Evolutionary conservation across 2,329 filamentous ascomycete species (phyloP).

Genomic region (Byssochlamys sp.): DNA sequence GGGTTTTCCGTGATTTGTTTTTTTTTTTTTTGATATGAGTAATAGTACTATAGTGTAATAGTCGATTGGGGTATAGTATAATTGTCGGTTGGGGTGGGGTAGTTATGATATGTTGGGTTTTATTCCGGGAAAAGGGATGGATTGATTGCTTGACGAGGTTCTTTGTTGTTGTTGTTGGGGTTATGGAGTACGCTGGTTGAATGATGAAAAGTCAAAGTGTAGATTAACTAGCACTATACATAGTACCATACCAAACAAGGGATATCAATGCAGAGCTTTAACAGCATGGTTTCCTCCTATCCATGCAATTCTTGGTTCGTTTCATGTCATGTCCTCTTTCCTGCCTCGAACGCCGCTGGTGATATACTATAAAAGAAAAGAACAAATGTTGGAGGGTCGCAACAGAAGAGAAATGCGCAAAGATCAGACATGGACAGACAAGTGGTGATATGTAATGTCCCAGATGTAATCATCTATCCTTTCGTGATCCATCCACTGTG

Average conservation of each 20-base stretch:
- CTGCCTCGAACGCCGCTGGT: neutral
- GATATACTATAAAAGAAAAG: neutral
- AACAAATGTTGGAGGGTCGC: neutral
- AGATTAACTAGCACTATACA: neutral
- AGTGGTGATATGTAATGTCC: neutral
- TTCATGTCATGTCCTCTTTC: neutral
- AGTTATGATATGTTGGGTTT: too few relatives aligned
- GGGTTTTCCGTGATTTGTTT: too few relatives aligned
- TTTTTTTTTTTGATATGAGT: too few relatives aligned
- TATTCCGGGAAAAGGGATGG: too few relatives aligned
- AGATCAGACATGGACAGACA: neutral
- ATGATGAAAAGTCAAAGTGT: neutral
- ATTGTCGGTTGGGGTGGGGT: too few relatives aligned
- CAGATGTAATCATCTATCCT: constrained; percentile 40
- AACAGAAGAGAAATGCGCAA: neutral
- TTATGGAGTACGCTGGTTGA: neutral
- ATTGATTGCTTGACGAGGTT: too few relatives aligned
- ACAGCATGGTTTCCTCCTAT: neutral
- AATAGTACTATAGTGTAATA: too few relatives aligned
- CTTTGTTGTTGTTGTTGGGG: neutral
- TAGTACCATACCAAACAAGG: neutral
- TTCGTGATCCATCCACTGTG: constrained; percentile 86
- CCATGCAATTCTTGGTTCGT: neutral
- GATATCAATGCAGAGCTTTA: neutral
- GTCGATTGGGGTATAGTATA: too few relatives aligned